These are phyloP conservation scores for Didymosphaeria variabile DNA, from an alignment of 2,329 filamentous ascomycete species.

Conservation along the genomic window DNA sequence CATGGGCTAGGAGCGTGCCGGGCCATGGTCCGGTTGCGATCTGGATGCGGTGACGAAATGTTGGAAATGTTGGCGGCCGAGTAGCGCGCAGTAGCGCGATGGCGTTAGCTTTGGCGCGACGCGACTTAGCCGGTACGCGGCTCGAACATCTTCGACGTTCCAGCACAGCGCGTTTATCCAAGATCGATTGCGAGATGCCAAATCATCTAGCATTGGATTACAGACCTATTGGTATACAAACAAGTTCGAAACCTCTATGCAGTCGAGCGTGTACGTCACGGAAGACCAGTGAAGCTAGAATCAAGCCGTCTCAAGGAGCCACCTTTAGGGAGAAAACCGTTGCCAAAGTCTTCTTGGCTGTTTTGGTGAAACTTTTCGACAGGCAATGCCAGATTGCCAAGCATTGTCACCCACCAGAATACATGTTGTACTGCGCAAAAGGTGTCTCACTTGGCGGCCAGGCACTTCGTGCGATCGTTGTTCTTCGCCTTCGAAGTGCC, in stretches of 20 bases:
- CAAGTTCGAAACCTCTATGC: background rate
- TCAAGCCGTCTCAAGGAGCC: background rate
- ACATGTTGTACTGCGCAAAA: background rate
- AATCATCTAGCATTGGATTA: background rate
- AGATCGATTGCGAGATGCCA: background rate
- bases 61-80: background rate
- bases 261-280: background rate
- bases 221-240: too few species aligned
- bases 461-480: background rate
- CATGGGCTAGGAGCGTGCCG: slow-evolving; percentile 2
- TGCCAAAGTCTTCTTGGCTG: background rate
- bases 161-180: background rate
- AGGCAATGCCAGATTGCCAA: slow-evolving; percentile 1
- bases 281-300: background rate
- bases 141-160: background rate
- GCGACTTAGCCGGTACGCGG: background rate
- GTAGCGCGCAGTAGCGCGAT: slow-evolving; percentile 1
- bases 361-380: background rate
- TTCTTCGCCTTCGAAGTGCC: background rate
- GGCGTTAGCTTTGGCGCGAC: background rate
- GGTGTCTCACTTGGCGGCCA: background rate
- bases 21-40: background rate
- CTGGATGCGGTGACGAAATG: background rate
- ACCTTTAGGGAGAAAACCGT: background rate
- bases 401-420: background rate